phyloP scores from a whole-genome alignment of 2,329 filamentous ascomycete genomes.

The Coniochaeta hoffmannii region DNA sequence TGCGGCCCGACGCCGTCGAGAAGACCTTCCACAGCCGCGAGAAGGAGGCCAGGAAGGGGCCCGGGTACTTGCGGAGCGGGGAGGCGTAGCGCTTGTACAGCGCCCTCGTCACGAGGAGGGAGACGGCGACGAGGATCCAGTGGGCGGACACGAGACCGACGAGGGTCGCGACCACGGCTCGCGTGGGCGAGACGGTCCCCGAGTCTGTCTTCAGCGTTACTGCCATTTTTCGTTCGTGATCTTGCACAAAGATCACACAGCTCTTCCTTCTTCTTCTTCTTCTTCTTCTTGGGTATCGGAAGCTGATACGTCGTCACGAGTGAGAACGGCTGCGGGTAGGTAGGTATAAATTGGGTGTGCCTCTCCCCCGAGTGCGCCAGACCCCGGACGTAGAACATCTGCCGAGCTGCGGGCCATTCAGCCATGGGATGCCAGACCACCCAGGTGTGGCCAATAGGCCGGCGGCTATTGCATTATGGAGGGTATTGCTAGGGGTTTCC shows the following conservation, averaged over 20 bases:
- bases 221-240: conserved; percentile 13
- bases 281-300: no score
- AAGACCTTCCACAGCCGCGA: conserved; percentile 33
- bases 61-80: conserved; percentile 26
- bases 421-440: not conserved
- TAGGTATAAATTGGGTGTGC: not conserved
- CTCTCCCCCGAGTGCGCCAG: not conserved
- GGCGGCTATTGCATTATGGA: not conserved
- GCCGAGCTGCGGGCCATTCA: conserved; percentile 3
- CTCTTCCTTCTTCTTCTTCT: no score
- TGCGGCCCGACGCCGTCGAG: conserved; percentile 29
- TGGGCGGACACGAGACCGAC: conserved; percentile 16
- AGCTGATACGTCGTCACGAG: not conserved
- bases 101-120: conserved; percentile 17
- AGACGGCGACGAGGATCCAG: conserved; percentile 20
- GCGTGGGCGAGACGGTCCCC: conserved; percentile 15
- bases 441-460: not conserved
- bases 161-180: conserved; percentile 12
- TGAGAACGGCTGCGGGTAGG: not conserved
- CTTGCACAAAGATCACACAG: not conserved
- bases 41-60: conserved; percentile 24
- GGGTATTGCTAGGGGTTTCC: no score
- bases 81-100: conserved; percentile 24
- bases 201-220: conserved; percentile 17
- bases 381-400: conserved; percentile 2